Conservation (phyloP, 768 basidiomycete species). For the Pleurotus giganteus region DNA sequence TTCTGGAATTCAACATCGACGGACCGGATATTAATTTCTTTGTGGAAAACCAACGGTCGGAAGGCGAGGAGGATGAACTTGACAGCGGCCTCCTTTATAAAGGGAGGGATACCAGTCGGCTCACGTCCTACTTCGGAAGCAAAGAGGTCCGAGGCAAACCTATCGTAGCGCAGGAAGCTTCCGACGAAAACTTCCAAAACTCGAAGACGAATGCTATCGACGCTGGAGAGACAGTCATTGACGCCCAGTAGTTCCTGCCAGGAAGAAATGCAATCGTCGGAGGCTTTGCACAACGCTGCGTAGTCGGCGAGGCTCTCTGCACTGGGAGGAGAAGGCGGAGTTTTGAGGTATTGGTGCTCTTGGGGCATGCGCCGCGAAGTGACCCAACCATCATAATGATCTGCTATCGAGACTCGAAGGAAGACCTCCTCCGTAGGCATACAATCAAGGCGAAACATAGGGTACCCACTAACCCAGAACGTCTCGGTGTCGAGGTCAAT, state of each 20-base stretch:
- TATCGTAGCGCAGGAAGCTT: neutral
- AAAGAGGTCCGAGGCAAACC: neutral
- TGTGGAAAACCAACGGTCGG: neutral
- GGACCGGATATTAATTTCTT: neutral
- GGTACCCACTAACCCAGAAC: neutral
- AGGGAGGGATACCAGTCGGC: neutral
- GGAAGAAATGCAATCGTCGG: neutral
- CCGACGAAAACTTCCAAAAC: neutral
- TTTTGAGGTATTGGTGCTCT: neutral
- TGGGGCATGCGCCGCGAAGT: neutral
- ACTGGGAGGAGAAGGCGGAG: neutral
- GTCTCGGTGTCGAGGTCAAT: neutral
- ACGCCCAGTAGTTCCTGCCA: neutral
- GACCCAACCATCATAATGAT: neutral
- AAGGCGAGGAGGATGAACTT: neutral
- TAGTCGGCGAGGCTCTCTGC: neutral
- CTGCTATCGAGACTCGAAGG: neutral
- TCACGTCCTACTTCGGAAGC: neutral
- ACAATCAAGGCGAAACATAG: neutral
- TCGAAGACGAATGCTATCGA: neutral
- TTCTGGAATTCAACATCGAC: neutral
- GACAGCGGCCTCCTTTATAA: neutral
- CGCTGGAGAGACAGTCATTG: neutral
- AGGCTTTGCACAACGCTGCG: neutral
- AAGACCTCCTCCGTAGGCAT: neutral